These are phyloP conservation scores for Ophiostoma novo-ulmi DNA, from an alignment of 2,329 filamentous ascomycete genomes.

Conservation along the genomic window DNA sequence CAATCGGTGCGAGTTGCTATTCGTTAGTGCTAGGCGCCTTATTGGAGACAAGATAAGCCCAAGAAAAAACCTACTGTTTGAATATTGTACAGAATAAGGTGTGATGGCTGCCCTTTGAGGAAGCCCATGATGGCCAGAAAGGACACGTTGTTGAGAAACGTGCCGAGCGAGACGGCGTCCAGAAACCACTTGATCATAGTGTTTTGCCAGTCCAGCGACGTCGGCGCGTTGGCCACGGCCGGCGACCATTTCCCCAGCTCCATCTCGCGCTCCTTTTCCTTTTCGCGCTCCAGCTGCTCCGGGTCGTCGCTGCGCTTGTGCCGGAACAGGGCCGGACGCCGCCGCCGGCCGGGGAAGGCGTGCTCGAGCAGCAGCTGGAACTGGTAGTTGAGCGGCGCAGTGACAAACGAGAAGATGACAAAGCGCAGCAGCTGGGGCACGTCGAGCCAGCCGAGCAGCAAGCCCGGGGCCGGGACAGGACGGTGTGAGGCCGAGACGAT, in stretches of 20 bases:
- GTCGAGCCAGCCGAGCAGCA: slow-evolving; percentile 41
- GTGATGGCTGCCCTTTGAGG: slow-evolving; percentile 39
- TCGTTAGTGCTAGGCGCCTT: not conserved
- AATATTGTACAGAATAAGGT: slow-evolving; percentile 39
- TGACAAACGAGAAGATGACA: slow-evolving; percentile 48
- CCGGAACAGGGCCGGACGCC: not conserved
- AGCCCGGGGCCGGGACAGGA: not conserved
- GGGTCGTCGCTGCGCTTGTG: slow-evolving; percentile 14
- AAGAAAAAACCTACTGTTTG: slow-evolving; percentile 30
- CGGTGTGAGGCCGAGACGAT: slow-evolving; percentile 46
- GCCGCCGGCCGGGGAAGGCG: slow-evolving; percentile 45
- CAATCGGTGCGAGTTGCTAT: slow-evolving; percentile 43
- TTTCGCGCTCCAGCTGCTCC: not conserved
- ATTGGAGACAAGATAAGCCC: not conserved
- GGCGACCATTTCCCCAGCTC: slow-evolving; percentile 12
- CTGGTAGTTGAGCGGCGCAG: slow-evolving; percentile 52
- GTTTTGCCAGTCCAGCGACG: slow-evolving; percentile 39
- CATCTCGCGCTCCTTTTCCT: slow-evolving; percentile 3
- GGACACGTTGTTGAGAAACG: slow-evolving; percentile 43
- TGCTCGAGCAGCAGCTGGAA: slow-evolving; percentile 55
- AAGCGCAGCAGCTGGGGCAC: slow-evolving; percentile 48
- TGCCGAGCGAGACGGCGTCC: slow-evolving; percentile 46
- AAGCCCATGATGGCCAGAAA: slow-evolving; percentile 46
- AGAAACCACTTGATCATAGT: slow-evolving; percentile 48
- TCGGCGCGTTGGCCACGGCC: slow-evolving; percentile 27